A percentile compares a stretch with the other conserved stretches of the same genome.
These are phyloP conservation scores for Aureobasidium pullulans DNA, from an alignment of 2,329 filamentous ascomycete genomes.

Conservation along the genomic window DNA sequence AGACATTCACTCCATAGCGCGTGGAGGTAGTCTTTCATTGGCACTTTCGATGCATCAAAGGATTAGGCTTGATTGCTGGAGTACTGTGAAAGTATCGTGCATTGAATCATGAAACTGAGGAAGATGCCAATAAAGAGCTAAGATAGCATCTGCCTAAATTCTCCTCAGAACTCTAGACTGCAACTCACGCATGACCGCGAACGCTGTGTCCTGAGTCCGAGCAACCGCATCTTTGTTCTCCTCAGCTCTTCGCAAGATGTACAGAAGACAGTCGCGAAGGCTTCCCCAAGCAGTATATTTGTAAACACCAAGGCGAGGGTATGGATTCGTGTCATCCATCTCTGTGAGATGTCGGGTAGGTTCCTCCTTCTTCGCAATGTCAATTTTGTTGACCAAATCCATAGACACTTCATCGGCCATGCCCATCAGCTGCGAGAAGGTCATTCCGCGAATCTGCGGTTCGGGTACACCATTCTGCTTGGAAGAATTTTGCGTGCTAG, in stretches of 20 bases:
- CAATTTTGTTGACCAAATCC: not conserved
- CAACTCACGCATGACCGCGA: not conserved
- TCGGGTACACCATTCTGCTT: slow-evolving; percentile 34
- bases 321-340: not conserved
- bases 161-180: not conserved
- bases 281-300: slow-evolving; percentile 4
- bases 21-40: no score
- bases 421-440: not conserved
- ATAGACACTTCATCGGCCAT: slow-evolving; percentile 4
- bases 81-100: no score
- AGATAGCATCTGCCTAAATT: not conserved
- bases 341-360: not conserved
- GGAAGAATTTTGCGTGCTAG: slow-evolving; percentile 12
- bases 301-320: not conserved
- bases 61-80: no score
- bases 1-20: no score
- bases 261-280: not conserved
- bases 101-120: no score
- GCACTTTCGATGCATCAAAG: no score
- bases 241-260: not conserved
- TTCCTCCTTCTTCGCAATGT: not conserved
- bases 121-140: no score
- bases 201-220: not conserved
- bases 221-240: slow-evolving; percentile 2
- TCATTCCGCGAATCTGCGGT: slow-evolving; percentile 19